phyloP scores from a whole-genome alignment of 805 yeast species.

The Nakazawaea anatomiae region DNA sequence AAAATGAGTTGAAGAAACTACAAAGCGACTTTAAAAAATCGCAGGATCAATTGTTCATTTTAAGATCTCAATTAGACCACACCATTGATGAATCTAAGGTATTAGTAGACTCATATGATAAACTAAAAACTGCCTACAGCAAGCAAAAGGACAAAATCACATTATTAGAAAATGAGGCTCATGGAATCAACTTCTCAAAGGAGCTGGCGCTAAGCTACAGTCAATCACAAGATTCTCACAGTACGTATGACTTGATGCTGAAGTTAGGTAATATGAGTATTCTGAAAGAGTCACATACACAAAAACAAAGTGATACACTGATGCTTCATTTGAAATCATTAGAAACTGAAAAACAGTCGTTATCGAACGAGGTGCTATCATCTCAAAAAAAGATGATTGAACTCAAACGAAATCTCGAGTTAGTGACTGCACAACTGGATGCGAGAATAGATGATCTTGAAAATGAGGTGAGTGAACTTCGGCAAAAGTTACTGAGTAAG shows the following conservation, averaged over 20 bases:
- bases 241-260: not conserved
- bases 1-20: constrained; percentile 9
- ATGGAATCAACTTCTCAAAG: too few relatives aligned
- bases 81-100: not conserved
- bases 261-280: not conserved
- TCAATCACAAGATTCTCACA: not conserved
- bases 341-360: not conserved
- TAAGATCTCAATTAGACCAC: not conserved
- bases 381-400: not conserved
- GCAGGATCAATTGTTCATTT: not conserved
- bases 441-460: constrained; percentile 14
- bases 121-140: constrained; percentile 9
- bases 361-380: not conserved
- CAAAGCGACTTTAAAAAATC: constrained; percentile 10
- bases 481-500: not conserved
- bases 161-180: too few relatives aligned
- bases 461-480: constrained; percentile 9
- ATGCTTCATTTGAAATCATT: not conserved
- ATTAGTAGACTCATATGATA: not conserved
- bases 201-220: too few relatives aligned
- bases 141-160: constrained; percentile 7
- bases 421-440: constrained; percentile 7
- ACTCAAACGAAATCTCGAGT: constrained; percentile 11
- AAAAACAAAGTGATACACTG: not conserved
- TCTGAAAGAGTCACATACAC: too few relatives aligned